Evolutionary conservation across 1,284 basidiomycete genomes (phyloP).

Genomic region (Pisolithus thermaeus): DNA sequence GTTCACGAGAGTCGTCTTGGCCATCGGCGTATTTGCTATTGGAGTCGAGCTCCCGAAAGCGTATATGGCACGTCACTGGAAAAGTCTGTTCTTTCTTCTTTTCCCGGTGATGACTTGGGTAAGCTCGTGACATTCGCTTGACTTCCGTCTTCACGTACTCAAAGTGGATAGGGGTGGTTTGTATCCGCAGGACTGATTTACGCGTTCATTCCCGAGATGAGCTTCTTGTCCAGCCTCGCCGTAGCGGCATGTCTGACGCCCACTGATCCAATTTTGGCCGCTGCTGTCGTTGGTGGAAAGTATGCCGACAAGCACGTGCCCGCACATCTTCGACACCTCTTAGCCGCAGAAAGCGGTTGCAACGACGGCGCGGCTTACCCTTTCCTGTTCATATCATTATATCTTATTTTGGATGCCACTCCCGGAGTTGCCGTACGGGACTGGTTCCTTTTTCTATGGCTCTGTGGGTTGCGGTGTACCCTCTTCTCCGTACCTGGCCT

Average conservation of each 20-base stretch:
- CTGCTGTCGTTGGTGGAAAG: constrained; percentile 91
- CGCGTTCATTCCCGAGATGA: constrained; percentile 80
- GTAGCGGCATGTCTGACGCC: constrained; percentile 94
- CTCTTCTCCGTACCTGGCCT: constrained; percentile 4
- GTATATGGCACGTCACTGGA: constrained; percentile 91
- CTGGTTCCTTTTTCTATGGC: constrained; percentile 84
- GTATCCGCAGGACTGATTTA: constrained; percentile 86
- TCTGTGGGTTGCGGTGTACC: constrained; percentile 48
- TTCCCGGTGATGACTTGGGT: constrained; percentile 89
- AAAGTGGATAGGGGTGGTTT: constrained; percentile 72
- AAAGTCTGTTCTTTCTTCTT: constrained; percentile 80
- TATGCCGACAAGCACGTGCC: constrained; percentile 99
- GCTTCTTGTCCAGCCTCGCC: constrained; percentile 82
- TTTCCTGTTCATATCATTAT: constrained; percentile 91
- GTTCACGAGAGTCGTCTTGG: constrained; percentile 92
- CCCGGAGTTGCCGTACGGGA: constrained; percentile 66
- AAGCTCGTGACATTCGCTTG: constrained; percentile 25
- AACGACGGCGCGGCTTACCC: constrained; percentile 97
- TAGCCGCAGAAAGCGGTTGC: constrained; percentile 90
- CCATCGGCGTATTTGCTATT: constrained; percentile 96
- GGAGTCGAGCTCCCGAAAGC: constrained; percentile 94
- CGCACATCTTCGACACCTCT: constrained; percentile 84
- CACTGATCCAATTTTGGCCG: constrained; percentile 91
- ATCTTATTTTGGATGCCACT: constrained; percentile 68
- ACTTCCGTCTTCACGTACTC: constrained; percentile 7